These are phyloP conservation scores for Buxus sempervirens DNA, from an alignment of 164 flowering plant genomes.

Conservation along the genomic window DNA sequence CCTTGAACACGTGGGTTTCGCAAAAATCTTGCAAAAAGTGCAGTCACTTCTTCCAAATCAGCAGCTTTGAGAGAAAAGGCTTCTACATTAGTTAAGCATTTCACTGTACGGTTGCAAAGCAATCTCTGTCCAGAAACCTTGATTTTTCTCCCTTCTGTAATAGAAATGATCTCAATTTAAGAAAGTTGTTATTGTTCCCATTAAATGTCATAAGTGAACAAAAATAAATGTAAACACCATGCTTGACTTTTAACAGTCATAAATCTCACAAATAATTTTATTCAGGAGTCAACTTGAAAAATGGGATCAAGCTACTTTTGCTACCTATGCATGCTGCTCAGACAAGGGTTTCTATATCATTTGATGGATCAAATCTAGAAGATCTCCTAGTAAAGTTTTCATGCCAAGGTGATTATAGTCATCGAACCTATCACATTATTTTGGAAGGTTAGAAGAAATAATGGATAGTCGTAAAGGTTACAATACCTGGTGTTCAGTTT, in stretches of 20 bases:
- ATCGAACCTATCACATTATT: not conserved
- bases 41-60: conserved; percentile 78
- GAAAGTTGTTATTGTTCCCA: not conserved
- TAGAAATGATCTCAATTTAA: not conserved
- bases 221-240: no score
- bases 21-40: conserved; percentile 54
- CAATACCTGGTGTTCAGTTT: not conserved
- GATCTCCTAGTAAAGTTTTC: not conserved
- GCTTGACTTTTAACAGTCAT: not conserved
- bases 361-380: no score
- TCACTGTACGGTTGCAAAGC: conserved; percentile 56
- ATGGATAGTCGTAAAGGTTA: not conserved
- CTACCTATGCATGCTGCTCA: not conserved
- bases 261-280: no score
- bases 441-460: not conserved
- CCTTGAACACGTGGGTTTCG: conserved; percentile 68
- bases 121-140: conserved; percentile 40
- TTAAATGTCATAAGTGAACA: not conserved
- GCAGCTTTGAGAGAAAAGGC: conserved; percentile 69
- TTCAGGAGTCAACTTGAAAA: not conserved
- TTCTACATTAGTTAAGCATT: conserved; percentile 74
- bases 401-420: not conserved
- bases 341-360: not conserved
- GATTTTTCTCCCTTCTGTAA: conserved; percentile 40
- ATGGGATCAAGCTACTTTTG: not conserved